Conservation (phyloP, 2,329 filamentous ascomycete species). For the Geosmithia putterillii region DNA sequence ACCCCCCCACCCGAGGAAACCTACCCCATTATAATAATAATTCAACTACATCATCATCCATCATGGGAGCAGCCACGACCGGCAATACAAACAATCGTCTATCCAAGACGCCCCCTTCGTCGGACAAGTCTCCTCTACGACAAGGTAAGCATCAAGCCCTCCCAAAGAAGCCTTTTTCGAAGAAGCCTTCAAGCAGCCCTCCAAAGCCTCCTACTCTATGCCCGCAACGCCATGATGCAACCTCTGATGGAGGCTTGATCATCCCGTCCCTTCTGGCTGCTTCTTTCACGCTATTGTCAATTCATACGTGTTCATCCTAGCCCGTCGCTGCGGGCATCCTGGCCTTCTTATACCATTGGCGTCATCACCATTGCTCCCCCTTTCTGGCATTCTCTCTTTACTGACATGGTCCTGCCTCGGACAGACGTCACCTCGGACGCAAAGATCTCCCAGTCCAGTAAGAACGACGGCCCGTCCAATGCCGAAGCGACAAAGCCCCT, state of each 20-base stretch:
- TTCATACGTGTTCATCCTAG: too few species aligned
- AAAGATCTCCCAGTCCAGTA: conserved; percentile 32
- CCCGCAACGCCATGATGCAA: conserved; percentile 5
- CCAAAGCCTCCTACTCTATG: conserved; percentile 4
- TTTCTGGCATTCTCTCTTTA: not conserved
- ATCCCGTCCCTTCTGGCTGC: not conserved
- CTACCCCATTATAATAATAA: conserved; percentile 16
- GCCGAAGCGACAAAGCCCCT: conserved; percentile 52
- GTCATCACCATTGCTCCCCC: not conserved
- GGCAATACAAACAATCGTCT: conserved; percentile 25
- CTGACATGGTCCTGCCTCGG: conserved; percentile 2
- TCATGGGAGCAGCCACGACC: conserved; percentile 33
- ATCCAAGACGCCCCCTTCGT: conserved; percentile 35
- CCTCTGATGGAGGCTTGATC: too few species aligned
- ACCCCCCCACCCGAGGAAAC: conserved; percentile 12
- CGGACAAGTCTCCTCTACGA: conserved; percentile 26
- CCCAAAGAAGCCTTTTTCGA: too few species aligned
- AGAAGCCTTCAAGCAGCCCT: conserved; percentile 6
- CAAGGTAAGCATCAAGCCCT: conserved; percentile 37
- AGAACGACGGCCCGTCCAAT: conserved; percentile 38
- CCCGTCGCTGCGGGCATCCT: too few species aligned
- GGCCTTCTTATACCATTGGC: not conserved
- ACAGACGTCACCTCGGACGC: conserved; percentile 30
- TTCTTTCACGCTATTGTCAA: too few species aligned
- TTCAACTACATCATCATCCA: conserved; percentile 28